These are phyloP conservation scores for Linderina pennispora DNA, from an alignment of 192 early-diverging fungal species.

Conservation along the genomic window DNA sequence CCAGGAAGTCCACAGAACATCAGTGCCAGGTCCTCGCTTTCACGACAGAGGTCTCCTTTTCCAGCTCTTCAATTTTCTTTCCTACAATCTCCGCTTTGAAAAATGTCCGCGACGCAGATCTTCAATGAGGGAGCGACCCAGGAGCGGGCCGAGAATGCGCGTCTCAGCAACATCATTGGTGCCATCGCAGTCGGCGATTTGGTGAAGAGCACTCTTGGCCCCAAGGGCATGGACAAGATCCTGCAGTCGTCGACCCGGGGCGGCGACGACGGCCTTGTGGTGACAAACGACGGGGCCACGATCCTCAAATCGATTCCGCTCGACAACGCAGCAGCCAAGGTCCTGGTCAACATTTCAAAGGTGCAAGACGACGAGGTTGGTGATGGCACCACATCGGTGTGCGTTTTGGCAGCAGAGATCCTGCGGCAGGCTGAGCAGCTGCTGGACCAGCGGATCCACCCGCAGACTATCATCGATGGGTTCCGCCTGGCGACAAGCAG, in stretches of 20 bases:
- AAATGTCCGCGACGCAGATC: constrained; percentile 70
- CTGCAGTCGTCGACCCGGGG: constrained; percentile 69
- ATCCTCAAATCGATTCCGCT: constrained; percentile 96
- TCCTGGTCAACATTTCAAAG: constrained; percentile 97
- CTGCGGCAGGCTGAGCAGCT: constrained; percentile 90
- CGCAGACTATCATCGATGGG: constrained; percentile 95
- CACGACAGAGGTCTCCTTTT: too few species aligned
- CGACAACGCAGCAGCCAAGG: constrained; percentile 97
- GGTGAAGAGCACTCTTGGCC: constrained; percentile 95
- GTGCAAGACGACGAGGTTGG: constrained; percentile 99
- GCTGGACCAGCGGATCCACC: constrained; percentile 92
- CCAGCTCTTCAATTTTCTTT: too few species aligned
- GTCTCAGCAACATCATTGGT: constrained; percentile 84
- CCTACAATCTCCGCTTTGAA: too few species aligned
- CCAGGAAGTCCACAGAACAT: too few species aligned
- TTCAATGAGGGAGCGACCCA: constrained; percentile 93
- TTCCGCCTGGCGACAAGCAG: constrained; percentile 81
- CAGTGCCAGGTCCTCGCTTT: too few species aligned
- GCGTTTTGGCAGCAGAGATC: constrained; percentile 93
- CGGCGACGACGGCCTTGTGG: constrained; percentile 74
- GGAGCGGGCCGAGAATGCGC: constrained; percentile 97
- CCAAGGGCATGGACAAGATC: constrained; percentile 99
- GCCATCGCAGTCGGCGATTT: constrained; percentile 99
- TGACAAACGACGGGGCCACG: constrained; percentile 99
- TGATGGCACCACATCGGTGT: constrained; percentile 99